Evolutionary conservation across 257 asterid species (phyloP).

Genomic region (Petunia axillaris): DNA sequence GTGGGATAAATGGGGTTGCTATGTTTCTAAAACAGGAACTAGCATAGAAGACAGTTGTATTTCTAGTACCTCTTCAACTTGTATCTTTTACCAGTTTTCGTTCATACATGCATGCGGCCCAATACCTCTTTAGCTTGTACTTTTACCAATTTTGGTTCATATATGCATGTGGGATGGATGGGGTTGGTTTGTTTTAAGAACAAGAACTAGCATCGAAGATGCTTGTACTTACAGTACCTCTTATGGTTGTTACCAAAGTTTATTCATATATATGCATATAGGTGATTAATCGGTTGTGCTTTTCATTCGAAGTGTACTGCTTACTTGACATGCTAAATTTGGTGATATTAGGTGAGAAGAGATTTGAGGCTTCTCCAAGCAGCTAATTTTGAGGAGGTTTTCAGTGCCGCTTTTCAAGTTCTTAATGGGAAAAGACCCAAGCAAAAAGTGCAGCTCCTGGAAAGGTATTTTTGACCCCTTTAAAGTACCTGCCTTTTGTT

Average conservation of each 20-base stretch:
- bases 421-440: slow-evolving; percentile 77
- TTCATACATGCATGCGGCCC: slow-evolving; percentile 14
- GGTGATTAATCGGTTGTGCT: not conserved
- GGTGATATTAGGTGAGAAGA: slow-evolving; percentile 66
- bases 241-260: slow-evolving; percentile 46
- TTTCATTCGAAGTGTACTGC: not conserved
- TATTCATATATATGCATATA: not conserved
- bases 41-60: too few relatives aligned
- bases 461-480: slow-evolving; percentile 49
- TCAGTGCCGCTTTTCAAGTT: slow-evolving; percentile 66
- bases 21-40: too few relatives aligned
- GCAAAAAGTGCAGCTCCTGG: slow-evolving; percentile 86
- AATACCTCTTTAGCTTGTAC: too few relatives aligned
- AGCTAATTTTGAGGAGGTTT: slow-evolving; percentile 67
- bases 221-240: slow-evolving; percentile 70
- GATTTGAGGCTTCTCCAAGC: slow-evolving; percentile 79
- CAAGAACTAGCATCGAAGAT: slow-evolving; percentile 77
- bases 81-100: not conserved
- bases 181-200: slow-evolving; percentile 71
- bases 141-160: not conserved
- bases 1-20: too few relatives aligned
- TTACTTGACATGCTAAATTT: not conserved
- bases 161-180: slow-evolving; percentile 5
- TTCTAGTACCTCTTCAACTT: slow-evolving; percentile 37
- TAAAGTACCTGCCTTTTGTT: slow-evolving; percentile 1